Base-by-base conservation (phyloP, 1,284 basidiomycete species). In the Melampsora abietis-canadensis region DNA sequence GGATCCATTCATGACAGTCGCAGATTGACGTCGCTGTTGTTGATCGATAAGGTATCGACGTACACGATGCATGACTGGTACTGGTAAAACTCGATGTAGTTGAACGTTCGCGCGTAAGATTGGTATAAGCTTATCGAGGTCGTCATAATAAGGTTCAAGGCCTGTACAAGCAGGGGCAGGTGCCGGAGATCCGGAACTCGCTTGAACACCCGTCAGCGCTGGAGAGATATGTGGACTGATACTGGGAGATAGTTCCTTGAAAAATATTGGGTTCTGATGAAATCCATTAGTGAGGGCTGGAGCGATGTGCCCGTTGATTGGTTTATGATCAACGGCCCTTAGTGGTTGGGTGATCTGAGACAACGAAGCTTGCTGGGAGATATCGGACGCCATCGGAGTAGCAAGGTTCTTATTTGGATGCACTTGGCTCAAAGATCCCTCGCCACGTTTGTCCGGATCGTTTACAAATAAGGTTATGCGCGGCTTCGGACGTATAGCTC, bases 101-200 rank as follows among this genome's bases (percentile, higher is more conserved):
- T 65, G 60, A 14, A 61, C 54, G 31, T 72, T 57, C 7, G 31
- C 31, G 30, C 68, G n/a, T 8, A 72, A 60, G 34, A 72, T 72
- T 37, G 40, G 8, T 21, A 40, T 47, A 37, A 72, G 47, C 40
- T 64, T 72, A 27, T 72, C 68, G 44, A 72, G 54, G 61, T 72
- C 68, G n/a, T 72, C 48, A 57, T 72, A 72, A 57, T 72, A 72
- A 44, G 34, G 61, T 48, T 60, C 34, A 44, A 72, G 48, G 27
- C 62, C 68, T 2, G 68, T 60, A 15, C 15, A 14, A 27, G 40
- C 34, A 46, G 68, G 19, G 15, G 31, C 12, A n/a, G 12, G 54
- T 24, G 57, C 24, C 30, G 57, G 37, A 12, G 21, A 40, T 37
- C 4, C 37, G 10, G 19, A 8, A 27, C 30, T 72, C 37, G 68